Base-by-base conservation (phyloP, 176 grass and related monocot species). In the Triticum monococcum region DNA sequence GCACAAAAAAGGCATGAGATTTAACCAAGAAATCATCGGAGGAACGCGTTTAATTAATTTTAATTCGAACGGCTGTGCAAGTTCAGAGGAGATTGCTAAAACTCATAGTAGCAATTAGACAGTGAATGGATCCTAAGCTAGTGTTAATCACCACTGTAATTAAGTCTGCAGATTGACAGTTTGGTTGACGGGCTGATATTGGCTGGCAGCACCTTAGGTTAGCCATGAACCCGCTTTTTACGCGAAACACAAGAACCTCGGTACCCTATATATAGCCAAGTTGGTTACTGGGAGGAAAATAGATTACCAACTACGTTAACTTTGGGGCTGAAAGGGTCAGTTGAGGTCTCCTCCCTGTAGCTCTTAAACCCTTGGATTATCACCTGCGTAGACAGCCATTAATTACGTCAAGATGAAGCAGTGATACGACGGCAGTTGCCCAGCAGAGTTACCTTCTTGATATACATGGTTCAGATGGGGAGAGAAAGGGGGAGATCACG, bases 361-460 rank as follows among this genome's bases (percentile, higher is more conserved):
- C 95, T 97, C 85, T 97, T 97, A 82, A 97, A 97, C 35, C 95
- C 95, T 87, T 97, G 91, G 28, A 97, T 97, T 26, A 97, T 87
- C 33, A 97, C 85, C 95, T 97, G 86, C 79, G 37, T 23, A 67
- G 5, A 72, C 11, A 65, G 83, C 41, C 36, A 81, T 9, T 5
- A 80, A 82, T 57, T 22, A 59, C 56, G 65, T 75, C 37, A 40
- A 14, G 3, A n/a, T 3, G 38, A 75, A 79, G 24, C 31, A 26
- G 3, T 2, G 35, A 86, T 26, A 30, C 37, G 25, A 13, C 12
- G 1, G 3, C 3, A 13, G 43, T 46, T 46, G 41, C 3, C 43
- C 2, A 64, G 59, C 14, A 82, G 7, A 77, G 23, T 31, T 88
- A 92, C 95, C 90, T 93, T 94, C 87, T 97, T 97, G 61, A 97